These are phyloP conservation scores for Lasiodiplodia sp. DNA, from an alignment of 2,329 filamentous ascomycete genomes.

Conservation along the genomic window DNA sequence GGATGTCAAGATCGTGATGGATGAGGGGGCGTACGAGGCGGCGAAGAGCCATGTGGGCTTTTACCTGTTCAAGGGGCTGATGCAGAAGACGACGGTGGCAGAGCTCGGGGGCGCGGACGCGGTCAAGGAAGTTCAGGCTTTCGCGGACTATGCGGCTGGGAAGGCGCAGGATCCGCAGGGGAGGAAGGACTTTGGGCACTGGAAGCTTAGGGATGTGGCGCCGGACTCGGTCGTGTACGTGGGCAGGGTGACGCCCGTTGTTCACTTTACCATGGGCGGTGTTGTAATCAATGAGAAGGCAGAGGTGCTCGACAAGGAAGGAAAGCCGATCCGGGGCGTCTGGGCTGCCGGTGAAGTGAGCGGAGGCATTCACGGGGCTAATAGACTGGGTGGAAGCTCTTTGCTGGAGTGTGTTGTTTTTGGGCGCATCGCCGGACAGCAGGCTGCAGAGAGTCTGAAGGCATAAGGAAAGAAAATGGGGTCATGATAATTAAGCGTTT, in stretches of 20 bases:
- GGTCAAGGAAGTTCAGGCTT: constrained; percentile 57
- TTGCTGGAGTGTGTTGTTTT: constrained; percentile 70
- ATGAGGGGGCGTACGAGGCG: constrained; percentile 63
- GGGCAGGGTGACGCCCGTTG: constrained; percentile 67
- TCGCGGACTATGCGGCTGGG: constrained; percentile 55
- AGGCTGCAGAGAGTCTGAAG: neutral
- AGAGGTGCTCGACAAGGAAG: constrained; percentile 56
- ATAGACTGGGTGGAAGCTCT: constrained; percentile 67
- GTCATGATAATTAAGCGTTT: no score
- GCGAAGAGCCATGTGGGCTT: constrained; percentile 66
- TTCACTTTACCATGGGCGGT: constrained; percentile 73
- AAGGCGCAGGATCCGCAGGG: constrained; percentile 55
- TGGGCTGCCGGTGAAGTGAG: constrained; percentile 72
- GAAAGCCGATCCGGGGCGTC: constrained; percentile 60
- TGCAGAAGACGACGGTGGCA: constrained; percentile 62
- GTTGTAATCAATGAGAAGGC: constrained; percentile 63
- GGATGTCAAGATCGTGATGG: constrained; percentile 65
- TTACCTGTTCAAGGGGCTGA: constrained; percentile 68
- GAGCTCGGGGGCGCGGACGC: constrained; percentile 35
- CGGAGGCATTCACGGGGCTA: constrained; percentile 69
- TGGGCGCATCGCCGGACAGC: constrained; percentile 63
- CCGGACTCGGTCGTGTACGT: constrained; percentile 63
- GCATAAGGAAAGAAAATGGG: no score
- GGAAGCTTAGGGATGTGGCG: constrained; percentile 58
- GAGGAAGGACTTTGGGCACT: constrained; percentile 62